Percentiles rank a stretch among this genome's conserved stretches.
These are phyloP conservation scores for Hyphopichia fennica DNA, from an alignment of 1,139 yeast species.

Conservation along the genomic window DNA sequence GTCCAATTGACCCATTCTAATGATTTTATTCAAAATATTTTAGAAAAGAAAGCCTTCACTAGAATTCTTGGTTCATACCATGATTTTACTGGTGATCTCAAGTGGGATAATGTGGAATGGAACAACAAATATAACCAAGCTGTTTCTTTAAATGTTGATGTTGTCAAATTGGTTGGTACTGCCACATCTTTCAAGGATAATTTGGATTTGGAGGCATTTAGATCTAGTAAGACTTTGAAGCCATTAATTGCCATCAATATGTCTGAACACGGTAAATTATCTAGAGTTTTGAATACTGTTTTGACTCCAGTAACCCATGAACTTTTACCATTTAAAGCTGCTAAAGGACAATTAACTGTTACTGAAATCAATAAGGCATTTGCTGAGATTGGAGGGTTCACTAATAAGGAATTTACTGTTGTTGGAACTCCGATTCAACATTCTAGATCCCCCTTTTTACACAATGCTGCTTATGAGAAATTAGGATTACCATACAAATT, in stretches of 20 bases:
- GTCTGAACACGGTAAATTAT: slow-evolving; percentile 74
- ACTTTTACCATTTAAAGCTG: slow-evolving; percentile 61
- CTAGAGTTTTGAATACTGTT: slow-evolving; percentile 71
- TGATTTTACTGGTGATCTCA: slow-evolving; percentile 60
- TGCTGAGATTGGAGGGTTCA: slow-evolving; percentile 62
- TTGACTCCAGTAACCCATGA: slow-evolving; percentile 85
- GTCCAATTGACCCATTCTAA: slow-evolving; percentile 49
- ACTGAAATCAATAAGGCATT: slow-evolving; percentile 60
- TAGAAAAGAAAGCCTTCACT: slow-evolving; percentile 52
- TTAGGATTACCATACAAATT: slow-evolving; percentile 81
- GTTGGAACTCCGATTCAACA: slow-evolving; percentile 83
- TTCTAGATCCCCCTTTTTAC: slow-evolving; percentile 86
- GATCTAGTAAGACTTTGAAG: slow-evolving; percentile 45
- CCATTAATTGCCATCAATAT: slow-evolving; percentile 86
- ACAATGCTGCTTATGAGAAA: slow-evolving; percentile 69
- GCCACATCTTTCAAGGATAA: slow-evolving; percentile 71
- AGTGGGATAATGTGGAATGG: slow-evolving; percentile 77
- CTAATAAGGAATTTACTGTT: slow-evolving; percentile 63
- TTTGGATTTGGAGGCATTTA: slow-evolving; percentile 66
- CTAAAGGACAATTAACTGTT: slow-evolving; percentile 74
- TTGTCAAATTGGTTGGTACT: slow-evolving; percentile 80
- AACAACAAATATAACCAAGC: slow-evolving; percentile 70
- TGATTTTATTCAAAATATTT: slow-evolving; percentile 27
- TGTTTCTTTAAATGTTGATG: slow-evolving; percentile 61
- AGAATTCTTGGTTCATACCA: slow-evolving; percentile 82